Base-by-base conservation (phyloP, 2,329 filamentous ascomycete species). In the Alternaria dauci region DNA sequence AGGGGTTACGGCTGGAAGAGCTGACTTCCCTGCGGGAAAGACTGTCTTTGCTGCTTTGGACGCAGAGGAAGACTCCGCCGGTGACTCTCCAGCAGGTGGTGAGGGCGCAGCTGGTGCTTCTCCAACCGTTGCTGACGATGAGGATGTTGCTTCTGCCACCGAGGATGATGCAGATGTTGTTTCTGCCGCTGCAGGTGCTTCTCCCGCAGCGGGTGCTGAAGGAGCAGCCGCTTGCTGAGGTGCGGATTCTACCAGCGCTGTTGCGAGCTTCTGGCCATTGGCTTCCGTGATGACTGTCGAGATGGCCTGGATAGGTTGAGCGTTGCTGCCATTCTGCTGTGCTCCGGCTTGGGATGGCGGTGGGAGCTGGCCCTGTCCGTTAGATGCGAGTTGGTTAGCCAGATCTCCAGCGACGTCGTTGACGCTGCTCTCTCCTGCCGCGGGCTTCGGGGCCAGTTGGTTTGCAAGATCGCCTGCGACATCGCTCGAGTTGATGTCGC, bases 361-460 rank as follows among this genome's bases (percentile, higher is more conserved):
- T 30, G 55, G 20, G 60, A 56, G 38, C 63, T 67, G 51, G 47
- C 55, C 38, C 46, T 59, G 43, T 41, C 48, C 61, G n/a, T 53
- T 44, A 2, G 47, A 42, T 44, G 55, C 59, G 46, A 64, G 52
- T 46, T 59, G 59, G 16, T 64, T 64, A 14, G 52, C 55, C 2
- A 62, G 8, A 18, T 59, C 52, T 26, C 52, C 62, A 38, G 50
- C 62, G n/a, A 55, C 18, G 11, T 63, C 59, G 30, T 20, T 20
- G n/a, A 52, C 26, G 36, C 8, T 39, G 28, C 32, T 14, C 3
- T 56, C 46, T 28, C 12, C 52, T 6, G 54, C 26, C 11, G n/a
- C 47, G n/a, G 54, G n/a, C n/a, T 26, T 32, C 9, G 48, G 58
- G 1, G 54, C 48, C 28, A 57, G 39, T 25, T 48, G 54, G 36